These are phyloP conservation scores for Nepenthes alata DNA, from an alignment of 179 eudicot genomes.

Conservation along the genomic window DNA sequence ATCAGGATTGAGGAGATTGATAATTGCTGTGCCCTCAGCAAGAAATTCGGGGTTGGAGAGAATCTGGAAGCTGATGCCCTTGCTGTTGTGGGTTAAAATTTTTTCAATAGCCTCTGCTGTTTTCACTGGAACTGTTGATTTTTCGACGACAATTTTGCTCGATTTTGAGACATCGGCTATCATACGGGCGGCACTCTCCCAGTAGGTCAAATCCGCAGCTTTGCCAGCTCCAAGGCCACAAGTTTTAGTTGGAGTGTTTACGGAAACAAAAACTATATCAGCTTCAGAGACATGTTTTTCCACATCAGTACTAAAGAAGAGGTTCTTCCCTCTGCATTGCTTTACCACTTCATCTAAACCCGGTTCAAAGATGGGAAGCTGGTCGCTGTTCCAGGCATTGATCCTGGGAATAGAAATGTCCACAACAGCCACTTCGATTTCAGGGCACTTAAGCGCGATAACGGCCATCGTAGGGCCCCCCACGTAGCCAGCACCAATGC, in stretches of 20 bases:
- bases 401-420: conserved; percentile 32
- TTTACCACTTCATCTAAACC: conserved; percentile 44
- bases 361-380: conserved; percentile 39
- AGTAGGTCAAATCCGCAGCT: conserved; percentile 43
- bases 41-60: conserved; percentile 43
- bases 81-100: conserved; percentile 39
- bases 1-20: conserved; percentile 32
- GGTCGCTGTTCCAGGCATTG: conserved; percentile 45
- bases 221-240: conserved; percentile 44
- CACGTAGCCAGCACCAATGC: conserved; percentile 48
- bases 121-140: conserved; percentile 40
- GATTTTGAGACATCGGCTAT: conserved; percentile 43
- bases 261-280: conserved; percentile 39
- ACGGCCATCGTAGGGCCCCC: conserved; percentile 52
- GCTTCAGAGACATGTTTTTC: conserved; percentile 39
- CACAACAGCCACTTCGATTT: conserved; percentile 37
- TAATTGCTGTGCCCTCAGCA: conserved; percentile 43
- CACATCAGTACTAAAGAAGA: conserved; percentile 35
- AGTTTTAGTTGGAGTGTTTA: conserved; percentile 43
- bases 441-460: conserved; percentile 43
- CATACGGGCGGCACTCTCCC: conserved; percentile 54
- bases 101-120: conserved; percentile 46
- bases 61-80: conserved; percentile 35
- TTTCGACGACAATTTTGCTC: conserved; percentile 39
- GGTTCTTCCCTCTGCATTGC: conserved; percentile 38